Percentiles rank a stretch among this genome's conserved stretches.
These are phyloP conservation scores for Saccharomyces hybrid DNA, from an alignment of 1,139 yeast genomes.

Conservation along the genomic window DNA sequence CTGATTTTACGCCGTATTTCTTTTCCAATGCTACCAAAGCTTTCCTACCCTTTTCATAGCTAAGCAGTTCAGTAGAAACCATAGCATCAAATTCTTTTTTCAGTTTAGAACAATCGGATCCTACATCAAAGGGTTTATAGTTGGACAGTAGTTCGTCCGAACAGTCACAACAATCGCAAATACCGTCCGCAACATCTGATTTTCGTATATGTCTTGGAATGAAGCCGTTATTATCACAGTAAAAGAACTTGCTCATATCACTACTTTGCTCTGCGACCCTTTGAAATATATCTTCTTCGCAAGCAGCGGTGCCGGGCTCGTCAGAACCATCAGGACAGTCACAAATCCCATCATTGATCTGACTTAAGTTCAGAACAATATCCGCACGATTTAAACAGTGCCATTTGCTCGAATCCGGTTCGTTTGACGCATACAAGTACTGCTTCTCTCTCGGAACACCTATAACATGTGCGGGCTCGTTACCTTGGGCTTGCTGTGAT, in stretches of 20 bases:
- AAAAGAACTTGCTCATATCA: slow-evolving; percentile 37
- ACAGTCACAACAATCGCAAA: slow-evolving; percentile 98
- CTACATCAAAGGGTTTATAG: slow-evolving; percentile 12
- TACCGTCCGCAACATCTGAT: slow-evolving; percentile 74
- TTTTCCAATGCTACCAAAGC: slow-evolving; percentile 26
- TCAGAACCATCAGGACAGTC: slow-evolving; percentile 98
- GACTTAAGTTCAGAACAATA: slow-evolving; percentile 49
- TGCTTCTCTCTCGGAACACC: slow-evolving; percentile 18
- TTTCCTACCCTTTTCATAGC: slow-evolving; percentile 22
- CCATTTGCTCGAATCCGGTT: slow-evolving; percentile 43
- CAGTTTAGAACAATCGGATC: slow-evolving; percentile 47
- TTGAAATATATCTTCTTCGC: slow-evolving; percentile 35
- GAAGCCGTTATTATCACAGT: slow-evolving; percentile 74
- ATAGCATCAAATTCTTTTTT: slow-evolving; percentile 34
- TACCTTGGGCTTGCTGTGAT: background rate
- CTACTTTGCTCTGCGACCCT: background rate
- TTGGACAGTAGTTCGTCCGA: slow-evolving; percentile 59
- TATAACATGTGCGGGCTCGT: slow-evolving; percentile 1
- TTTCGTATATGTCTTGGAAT: slow-evolving; percentile 44
- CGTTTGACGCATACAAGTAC: slow-evolving; percentile 10
- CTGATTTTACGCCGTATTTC: slow-evolving; percentile 17
- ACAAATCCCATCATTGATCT: slow-evolving; percentile 82
- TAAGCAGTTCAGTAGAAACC: slow-evolving; percentile 24
- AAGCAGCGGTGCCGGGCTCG: slow-evolving; percentile 94
- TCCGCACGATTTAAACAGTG: slow-evolving; percentile 61